Evolutionary conservation across 176 grass and related monocot genomes (phyloP).

Genomic region (Typha latifolia): DNA sequence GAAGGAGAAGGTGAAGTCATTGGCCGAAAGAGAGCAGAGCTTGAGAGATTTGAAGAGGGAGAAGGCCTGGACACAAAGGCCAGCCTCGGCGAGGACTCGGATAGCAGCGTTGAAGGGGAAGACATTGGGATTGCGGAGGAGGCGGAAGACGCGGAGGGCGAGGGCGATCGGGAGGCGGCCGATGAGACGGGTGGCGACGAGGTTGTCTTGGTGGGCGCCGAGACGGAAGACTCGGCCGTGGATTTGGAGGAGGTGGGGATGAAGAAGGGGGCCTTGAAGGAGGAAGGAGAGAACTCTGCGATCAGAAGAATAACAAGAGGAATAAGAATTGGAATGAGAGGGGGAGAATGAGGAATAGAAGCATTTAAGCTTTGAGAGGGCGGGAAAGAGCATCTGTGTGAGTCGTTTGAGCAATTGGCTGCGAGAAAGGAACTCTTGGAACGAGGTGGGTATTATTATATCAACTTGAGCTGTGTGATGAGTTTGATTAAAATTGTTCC

Average conservation of each 20-base stretch:
- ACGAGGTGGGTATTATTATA: too few relatives aligned
- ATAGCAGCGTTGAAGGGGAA: slow-evolving; percentile 11
- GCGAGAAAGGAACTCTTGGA: too few relatives aligned
- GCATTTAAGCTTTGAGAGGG: background rate
- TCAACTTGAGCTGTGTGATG: too few relatives aligned
- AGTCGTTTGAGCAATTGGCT: too few relatives aligned
- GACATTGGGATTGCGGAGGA: background rate
- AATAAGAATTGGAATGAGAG: background rate
- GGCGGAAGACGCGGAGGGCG: slow-evolving; percentile 2
- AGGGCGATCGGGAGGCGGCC: slow-evolving; percentile 2
- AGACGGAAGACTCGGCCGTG: background rate
- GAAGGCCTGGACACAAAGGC: background rate
- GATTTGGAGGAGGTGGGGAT: slow-evolving; percentile 2
- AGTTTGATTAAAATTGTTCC: too few relatives aligned
- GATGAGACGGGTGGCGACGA: slow-evolving; percentile 5
- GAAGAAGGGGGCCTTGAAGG: background rate
- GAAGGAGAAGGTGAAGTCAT: slow-evolving; percentile 16
- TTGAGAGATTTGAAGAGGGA: slow-evolving; percentile 3
- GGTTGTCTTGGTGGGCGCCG: background rate
- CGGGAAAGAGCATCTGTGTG: background rate
- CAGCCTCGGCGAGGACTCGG: slow-evolving; percentile 1
- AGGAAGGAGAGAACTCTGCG: background rate
- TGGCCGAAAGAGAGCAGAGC: background rate
- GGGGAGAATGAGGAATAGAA: background rate
- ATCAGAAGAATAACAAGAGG: background rate